A percentile compares a stretch with the other conserved stretches of the same genome.
phyloP scores from a whole-genome alignment of 345 rosid genomes.

The Melaleuca quinquenervia region DNA sequence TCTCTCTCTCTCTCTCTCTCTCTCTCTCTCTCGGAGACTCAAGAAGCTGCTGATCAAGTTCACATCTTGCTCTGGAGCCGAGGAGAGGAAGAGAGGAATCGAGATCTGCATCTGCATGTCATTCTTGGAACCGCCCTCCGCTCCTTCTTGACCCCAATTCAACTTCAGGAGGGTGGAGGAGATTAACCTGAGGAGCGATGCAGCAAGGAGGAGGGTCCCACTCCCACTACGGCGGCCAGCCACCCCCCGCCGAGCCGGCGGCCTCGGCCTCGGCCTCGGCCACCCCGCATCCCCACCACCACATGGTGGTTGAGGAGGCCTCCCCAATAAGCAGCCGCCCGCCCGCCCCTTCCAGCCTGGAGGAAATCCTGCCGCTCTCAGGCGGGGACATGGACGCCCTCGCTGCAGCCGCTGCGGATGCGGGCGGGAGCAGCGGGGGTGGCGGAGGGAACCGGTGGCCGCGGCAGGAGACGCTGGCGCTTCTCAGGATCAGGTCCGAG shows the following conservation, averaged over 20 bases:
- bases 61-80: not conserved
- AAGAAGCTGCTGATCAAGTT: not conserved
- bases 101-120: not conserved
- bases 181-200: slow-evolving; percentile 9
- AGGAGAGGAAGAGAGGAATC: not conserved
- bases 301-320: slow-evolving; percentile 61
- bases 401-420: slow-evolving; percentile 21
- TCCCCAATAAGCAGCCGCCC: slow-evolving; percentile 90
- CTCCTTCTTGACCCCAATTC: not conserved
- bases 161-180: slow-evolving; percentile 14
- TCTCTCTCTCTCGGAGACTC: not conserved
- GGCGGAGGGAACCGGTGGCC: slow-evolving; percentile 82
- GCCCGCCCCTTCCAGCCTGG: slow-evolving; percentile 45
- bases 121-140: not conserved
- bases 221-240: slow-evolving; percentile 17
- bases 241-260: not conserved
- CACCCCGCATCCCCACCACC: slow-evolving; percentile 7
- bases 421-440: slow-evolving; percentile 25
- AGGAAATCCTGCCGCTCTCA: slow-evolving; percentile 46
- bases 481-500: slow-evolving; percentile 77
- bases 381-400: slow-evolving; percentile 14
- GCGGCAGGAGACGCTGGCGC: slow-evolving; percentile 77
- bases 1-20: not conserved
- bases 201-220: slow-evolving; percentile 24
- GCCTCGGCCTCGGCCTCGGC: slow-evolving; percentile 2